Evolutionary conservation across 768 basidiomycete genomes (phyloP).

Genomic region (Podaxis mareebaensis): DNA sequence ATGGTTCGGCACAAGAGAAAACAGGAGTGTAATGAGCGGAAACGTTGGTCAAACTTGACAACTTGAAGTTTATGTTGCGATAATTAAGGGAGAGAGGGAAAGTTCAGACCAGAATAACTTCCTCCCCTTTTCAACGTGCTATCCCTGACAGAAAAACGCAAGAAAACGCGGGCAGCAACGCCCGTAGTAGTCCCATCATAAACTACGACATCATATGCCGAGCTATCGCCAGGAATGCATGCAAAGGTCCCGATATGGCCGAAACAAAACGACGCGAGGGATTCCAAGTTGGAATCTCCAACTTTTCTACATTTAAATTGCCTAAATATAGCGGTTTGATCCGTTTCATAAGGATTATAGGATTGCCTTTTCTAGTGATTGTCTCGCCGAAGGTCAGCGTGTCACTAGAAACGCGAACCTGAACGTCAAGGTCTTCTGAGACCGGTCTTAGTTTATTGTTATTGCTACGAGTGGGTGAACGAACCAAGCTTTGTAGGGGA

Average conservation of each 20-base stretch:
- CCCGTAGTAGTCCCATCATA: background rate
- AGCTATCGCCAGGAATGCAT: background rate
- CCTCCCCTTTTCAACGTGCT: slow-evolving; percentile 1
- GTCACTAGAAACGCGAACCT: background rate
- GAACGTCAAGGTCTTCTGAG: background rate
- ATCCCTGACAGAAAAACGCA: background rate
- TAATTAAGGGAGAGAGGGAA: background rate
- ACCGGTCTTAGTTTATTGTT: background rate
- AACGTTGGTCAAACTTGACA: background rate
- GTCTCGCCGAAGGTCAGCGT: background rate
- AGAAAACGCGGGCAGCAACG: background rate
- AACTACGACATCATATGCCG: background rate
- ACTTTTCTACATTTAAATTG: background rate
- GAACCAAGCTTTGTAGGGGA: too few species aligned
- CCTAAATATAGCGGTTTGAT: slow-evolving; percentile 1
- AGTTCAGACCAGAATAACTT: background rate
- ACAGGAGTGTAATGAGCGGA: background rate
- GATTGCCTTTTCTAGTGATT: background rate
- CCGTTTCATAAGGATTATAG: background rate
- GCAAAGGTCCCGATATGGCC: background rate
- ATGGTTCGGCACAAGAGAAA: background rate
- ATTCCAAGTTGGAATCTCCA: too few species aligned
- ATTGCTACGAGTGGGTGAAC: too few species aligned
- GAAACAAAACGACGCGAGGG: background rate
- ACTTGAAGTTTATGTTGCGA: background rate